phyloP scores from a whole-genome alignment of 306 rosid species.

The Notholithocarpus densiflorus region DNA sequence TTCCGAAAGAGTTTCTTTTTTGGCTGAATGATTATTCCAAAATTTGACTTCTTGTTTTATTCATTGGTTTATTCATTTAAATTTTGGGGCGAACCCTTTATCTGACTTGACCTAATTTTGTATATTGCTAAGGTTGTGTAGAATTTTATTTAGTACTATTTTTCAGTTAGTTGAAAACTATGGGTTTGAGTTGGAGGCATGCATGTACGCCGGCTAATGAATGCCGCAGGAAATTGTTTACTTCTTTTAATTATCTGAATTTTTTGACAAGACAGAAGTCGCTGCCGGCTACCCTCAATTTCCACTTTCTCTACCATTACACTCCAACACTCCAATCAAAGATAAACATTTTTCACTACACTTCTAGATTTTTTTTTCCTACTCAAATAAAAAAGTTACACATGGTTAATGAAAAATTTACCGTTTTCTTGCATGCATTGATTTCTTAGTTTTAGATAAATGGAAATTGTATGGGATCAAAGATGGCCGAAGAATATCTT shows the following conservation, averaged over 20 bases:
- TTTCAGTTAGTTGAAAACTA: not conserved
- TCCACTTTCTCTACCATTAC: not conserved
- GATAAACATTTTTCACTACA: not conserved
- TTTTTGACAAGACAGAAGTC: not conserved
- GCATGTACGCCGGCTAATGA: slow-evolving; percentile 1
- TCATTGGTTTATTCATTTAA: not conserved
- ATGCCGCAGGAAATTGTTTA: not conserved
- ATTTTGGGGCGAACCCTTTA: not conserved
- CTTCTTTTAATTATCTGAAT: not conserved
- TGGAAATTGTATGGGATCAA: no score
- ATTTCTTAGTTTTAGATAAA: no score
- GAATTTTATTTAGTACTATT: not conserved
- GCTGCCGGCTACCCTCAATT: not conserved
- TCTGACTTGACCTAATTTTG: no score
- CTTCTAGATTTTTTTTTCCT: not conserved
- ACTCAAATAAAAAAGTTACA: not conserved
- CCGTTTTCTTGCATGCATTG: no score
- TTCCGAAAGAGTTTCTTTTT: not conserved
- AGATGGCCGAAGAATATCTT: no score
- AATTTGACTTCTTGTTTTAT: not conserved
- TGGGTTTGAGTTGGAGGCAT: not conserved
- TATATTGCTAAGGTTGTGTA: not conserved
- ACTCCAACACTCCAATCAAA: no score
- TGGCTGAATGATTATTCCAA: no score
- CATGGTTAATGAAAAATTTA: no score